Evolutionary conservation across 768 basidiomycete species (phyloP).

Genomic region (Lactarius sp.): DNA sequence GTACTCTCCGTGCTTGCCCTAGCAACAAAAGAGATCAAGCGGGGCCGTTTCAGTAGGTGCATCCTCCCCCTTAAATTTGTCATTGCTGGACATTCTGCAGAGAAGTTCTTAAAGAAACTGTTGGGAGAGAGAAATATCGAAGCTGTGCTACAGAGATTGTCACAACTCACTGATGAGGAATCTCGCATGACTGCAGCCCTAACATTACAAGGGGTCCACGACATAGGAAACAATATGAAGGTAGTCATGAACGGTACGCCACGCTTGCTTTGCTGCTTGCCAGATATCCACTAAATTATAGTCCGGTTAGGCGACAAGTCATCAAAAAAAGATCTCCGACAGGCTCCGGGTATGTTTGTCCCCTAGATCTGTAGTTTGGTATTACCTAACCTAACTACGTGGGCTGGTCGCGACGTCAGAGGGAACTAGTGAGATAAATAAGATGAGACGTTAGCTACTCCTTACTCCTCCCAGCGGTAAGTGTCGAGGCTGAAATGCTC

Average conservation of each 20-base stretch:
- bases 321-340: not conserved
- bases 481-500: not conserved
- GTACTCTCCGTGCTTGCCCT: not conserved
- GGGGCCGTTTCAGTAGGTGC: not conserved
- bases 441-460: not conserved
- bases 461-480: no score
- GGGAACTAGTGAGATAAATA: not conserved
- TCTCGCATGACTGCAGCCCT: not conserved
- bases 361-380: not conserved
- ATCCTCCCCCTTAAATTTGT: not conserved
- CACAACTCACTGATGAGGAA: not conserved
- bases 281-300: no score
- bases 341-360: not conserved
- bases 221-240: no score
- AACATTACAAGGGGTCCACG: not conserved
- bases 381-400: not conserved
- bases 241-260: not conserved
- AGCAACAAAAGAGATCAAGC: not conserved
- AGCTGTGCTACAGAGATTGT: not conserved
- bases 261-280: not conserved
- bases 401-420: not conserved
- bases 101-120: not conserved
- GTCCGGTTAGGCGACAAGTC: not conserved
- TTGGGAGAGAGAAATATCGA: not conserved
- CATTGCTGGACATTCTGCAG: not conserved